Evolutionary conservation across 2,329 filamentous ascomycete genomes (phyloP), one percentile per base, ranked within the genome.

Genomic region (Microcyclospora pomicola): DNA sequence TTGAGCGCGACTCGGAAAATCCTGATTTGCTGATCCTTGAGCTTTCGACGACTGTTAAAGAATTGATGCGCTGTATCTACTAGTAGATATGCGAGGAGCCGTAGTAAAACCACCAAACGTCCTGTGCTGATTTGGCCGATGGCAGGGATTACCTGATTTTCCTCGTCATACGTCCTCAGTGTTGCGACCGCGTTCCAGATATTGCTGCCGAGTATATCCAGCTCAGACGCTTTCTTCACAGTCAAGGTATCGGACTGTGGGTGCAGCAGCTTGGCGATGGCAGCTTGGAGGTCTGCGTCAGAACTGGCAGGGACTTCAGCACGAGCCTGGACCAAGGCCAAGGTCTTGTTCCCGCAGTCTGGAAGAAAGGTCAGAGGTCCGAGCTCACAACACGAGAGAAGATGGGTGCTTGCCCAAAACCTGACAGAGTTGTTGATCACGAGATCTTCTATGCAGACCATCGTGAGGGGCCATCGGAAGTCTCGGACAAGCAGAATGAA

Each of bases 131-230:
- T 24, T 24, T 24, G 19, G 19, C 19, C 19, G 4, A 7, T 24
- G 19, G 7, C 19, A 24, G 19, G 7, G 19, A 7, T 24, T 7
- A 7, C 19, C 5, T 7, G 19, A 24, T 7, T 24, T 7, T 48
- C 42, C n/a, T 39, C 35, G 2, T 47, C 39, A 24, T 24, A 5
- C 19, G 19, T 24, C 19, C 5, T 24, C 19, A 24, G 19, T 16
- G 70, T 67, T 1, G 75, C 75, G 31, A 75, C 75, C 5, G 70
- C 52, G 45, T 85, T 85, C 80, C 80, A 85, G 6, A 85, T 59
- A 15, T 64, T 61, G 0, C 71, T 68, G 39, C 72, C 80, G 6
- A 64, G 47, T 5, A 47, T 55, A 42, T 82, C 77, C 2, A 83
- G 59, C 5, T 71, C 65, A 15, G 60, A 56, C 31, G 64, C 61